Percentiles rank a stretch among this genome's conserved stretches.
Conservation (phyloP, 257 asterid species). For the Striga asiatica region DNA sequence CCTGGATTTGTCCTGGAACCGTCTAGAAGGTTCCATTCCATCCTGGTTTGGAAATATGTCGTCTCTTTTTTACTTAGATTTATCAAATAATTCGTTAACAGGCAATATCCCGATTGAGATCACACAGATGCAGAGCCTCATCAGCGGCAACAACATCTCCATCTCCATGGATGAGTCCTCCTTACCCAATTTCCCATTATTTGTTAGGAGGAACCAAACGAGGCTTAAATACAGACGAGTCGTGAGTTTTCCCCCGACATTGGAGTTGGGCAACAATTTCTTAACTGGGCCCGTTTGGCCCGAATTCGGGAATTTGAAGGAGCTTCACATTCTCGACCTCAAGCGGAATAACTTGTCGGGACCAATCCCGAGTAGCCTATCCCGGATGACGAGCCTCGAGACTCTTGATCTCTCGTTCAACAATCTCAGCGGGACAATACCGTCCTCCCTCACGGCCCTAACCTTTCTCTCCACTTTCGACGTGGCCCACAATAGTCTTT, state of each 20-base stretch:
- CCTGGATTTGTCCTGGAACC: conserved; percentile 75
- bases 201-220: conserved; percentile 29
- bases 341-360: conserved; percentile 54
- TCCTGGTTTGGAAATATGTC: conserved; percentile 57
- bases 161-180: conserved; percentile 31
- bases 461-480: conserved; percentile 49
- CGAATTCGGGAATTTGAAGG: conserved; percentile 57
- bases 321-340: conserved; percentile 52
- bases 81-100: conserved; percentile 55
- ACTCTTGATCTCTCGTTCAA: conserved; percentile 60
- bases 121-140: conserved; percentile 38
- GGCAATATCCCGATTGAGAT: conserved; percentile 62
- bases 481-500: conserved; percentile 54
- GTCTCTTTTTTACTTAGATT: conserved; percentile 60
- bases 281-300: conserved; percentile 67
- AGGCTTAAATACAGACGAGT: conserved; percentile 42
- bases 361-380: conserved; percentile 44
- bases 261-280: conserved; percentile 56
- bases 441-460: conserved; percentile 40
- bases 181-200: conserved; percentile 49
- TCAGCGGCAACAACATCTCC: conserved; percentile 27
- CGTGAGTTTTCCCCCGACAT: conserved; percentile 50
- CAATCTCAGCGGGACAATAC: conserved; percentile 49
- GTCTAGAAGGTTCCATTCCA: conserved; percentile 46
- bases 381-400: conserved; percentile 53